phyloP scores from a whole-genome alignment of 106 monocot genomes.

The Allium sativum region DNA sequence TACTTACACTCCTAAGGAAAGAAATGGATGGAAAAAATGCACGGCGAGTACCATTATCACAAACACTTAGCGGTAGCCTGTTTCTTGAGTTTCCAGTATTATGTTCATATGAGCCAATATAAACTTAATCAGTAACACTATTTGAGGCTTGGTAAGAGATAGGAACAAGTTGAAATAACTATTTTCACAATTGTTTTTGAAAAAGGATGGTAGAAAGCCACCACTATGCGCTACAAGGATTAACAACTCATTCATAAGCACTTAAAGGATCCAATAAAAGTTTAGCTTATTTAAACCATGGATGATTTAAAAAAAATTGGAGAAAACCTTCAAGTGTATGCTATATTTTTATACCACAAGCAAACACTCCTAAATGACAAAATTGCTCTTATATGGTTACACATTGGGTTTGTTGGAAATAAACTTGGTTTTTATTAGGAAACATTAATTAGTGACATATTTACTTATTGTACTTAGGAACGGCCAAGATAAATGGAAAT shows the following conservation, averaged over 20 bases:
- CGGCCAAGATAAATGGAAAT: no score
- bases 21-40: conserved; percentile 5
- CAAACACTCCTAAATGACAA: no score
- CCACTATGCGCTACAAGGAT: neutral
- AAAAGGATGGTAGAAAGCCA: neutral
- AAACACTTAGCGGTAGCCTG: conserved; percentile 15
- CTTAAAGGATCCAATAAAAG: neutral
- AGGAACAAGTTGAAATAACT: neutral
- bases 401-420: no score
- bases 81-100: conserved; percentile 21
- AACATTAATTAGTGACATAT: no score
- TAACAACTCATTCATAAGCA: neutral
- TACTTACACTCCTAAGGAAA: conserved; percentile 26
- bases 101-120: conserved; percentile 19
- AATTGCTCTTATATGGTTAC: no score
- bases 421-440: no score
- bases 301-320: no score
- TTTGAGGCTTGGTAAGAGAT: neutral
- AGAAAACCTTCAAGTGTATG: no score
- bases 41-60: conserved; percentile 22
- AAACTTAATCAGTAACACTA: neutral
- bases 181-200: neutral
- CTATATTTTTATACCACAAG: no score
- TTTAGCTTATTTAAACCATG: neutral
- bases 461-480: no score